phyloP scores from a whole-genome alignment of 129 eudicot species.

The Artemisia tridentata region DNA sequence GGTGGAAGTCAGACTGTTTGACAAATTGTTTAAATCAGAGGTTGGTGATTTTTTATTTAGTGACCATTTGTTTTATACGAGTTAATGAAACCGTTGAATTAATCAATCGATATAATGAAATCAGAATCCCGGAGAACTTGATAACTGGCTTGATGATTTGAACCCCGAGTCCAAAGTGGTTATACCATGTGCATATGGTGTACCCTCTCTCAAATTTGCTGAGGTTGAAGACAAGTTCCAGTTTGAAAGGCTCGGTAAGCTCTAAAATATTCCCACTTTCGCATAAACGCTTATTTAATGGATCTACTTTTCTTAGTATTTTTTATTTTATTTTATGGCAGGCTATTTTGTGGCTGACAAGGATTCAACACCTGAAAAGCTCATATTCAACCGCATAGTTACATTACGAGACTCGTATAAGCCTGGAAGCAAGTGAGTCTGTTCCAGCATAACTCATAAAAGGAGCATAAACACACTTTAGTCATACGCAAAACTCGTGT shows the following conservation, averaged over 20 bases:
- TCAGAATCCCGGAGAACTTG: constrained; percentile 87
- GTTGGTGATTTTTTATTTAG: constrained; percentile 28
- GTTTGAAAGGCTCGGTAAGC: constrained; percentile 89
- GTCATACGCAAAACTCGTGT: constrained; percentile 11
- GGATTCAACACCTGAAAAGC: constrained; percentile 78
- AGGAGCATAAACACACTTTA: not conserved
- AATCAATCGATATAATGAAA: constrained; percentile 2
- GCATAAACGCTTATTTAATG: not conserved
- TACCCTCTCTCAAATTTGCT: constrained; percentile 54
- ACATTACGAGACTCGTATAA: constrained; percentile 78
- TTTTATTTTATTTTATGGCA: constrained; percentile 29
- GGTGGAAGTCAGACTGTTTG: constrained; percentile 88
- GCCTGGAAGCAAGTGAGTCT: constrained; percentile 49
- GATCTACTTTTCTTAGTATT: not conserved
- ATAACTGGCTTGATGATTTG: constrained; percentile 84
- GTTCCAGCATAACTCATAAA: not conserved
- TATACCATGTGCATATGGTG: constrained; percentile 70
- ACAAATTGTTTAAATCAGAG: constrained; percentile 69
- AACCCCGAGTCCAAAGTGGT: constrained; percentile 79
- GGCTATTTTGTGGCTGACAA: constrained; percentile 85
- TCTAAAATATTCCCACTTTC: constrained; percentile 16
- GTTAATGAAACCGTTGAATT: not conserved
- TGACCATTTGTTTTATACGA: not conserved
- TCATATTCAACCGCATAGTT: constrained; percentile 75
- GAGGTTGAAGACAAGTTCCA: constrained; percentile 75